phyloP scores from a whole-genome alignment of 1,284 basidiomycete genomes.

The Ustilago cynodontis region DNA sequence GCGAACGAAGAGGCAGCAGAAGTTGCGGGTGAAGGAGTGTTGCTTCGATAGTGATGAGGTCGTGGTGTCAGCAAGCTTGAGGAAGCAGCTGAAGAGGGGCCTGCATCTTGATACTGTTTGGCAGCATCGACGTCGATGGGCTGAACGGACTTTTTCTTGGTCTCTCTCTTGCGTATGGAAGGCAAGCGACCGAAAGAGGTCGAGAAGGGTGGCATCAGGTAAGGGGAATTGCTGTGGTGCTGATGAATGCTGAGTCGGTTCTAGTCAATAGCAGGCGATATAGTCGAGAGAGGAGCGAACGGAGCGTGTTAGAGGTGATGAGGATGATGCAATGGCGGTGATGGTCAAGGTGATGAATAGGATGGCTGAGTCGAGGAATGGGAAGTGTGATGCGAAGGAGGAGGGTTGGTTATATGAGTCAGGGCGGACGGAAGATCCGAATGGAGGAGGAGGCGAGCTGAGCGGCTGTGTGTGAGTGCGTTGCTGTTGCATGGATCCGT shows the following conservation, averaged over 20 bases:
- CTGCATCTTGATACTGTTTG: conserved; percentile 23
- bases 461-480: not conserved
- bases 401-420: conserved; percentile 4
- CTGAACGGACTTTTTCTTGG: conserved; percentile 26
- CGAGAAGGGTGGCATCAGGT: conserved; percentile 24
- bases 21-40: conserved; percentile 25
- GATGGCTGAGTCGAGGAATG: conserved; percentile 1
- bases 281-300: not conserved
- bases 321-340: not conserved
- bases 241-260: not conserved
- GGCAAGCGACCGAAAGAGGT: conserved; percentile 22
- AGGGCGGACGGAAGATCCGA: not conserved
- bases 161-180: conserved; percentile 27
- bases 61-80: conserved; percentile 26
- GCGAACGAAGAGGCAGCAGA: conserved; percentile 18
- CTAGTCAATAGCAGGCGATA: not conserved
- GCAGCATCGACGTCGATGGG: conserved; percentile 48
- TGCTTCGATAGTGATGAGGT: conserved; percentile 25
- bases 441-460: not conserved
- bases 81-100: conserved; percentile 34
- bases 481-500: not conserved
- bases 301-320: not conserved
- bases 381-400: not conserved
- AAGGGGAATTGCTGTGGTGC: not conserved
- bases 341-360: not conserved